Conservation (phyloP, 1,284 basidiomycete species). For the Stygiomarasmius scandens region DNA sequence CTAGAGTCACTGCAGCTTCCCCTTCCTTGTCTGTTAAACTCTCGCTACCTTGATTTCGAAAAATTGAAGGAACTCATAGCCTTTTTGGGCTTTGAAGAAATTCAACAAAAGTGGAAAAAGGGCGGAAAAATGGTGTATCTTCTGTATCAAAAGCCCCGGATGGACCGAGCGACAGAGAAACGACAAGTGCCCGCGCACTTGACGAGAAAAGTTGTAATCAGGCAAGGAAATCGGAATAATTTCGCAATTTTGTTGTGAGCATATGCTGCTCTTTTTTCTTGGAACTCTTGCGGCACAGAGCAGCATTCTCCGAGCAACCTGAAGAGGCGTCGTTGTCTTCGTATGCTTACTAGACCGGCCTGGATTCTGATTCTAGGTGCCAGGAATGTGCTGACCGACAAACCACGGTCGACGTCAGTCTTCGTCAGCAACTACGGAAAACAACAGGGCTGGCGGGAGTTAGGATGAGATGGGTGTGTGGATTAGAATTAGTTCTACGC, state of each 20-base stretch:
- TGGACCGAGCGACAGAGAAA: slow-evolving; percentile 7
- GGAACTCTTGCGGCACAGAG: no score
- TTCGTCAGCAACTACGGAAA: no score
- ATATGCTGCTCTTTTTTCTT: no score
- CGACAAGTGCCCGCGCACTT: slow-evolving; percentile 34
- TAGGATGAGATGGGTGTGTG: no score
- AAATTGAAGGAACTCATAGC: slow-evolving; percentile 62
- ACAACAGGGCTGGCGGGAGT: no score
- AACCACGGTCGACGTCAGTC: no score
- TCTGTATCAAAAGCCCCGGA: slow-evolving; percentile 66
- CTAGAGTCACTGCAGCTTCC: slow-evolving; percentile 59
- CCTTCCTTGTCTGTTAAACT: slow-evolving; percentile 80
- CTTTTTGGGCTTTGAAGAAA: slow-evolving; percentile 63
- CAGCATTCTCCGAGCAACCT: no score
- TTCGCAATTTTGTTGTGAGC: slow-evolving; percentile 58
- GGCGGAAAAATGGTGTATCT: slow-evolving; percentile 80
- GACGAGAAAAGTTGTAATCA: slow-evolving; percentile 59
- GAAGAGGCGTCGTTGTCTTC: no score
- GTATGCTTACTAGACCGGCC: no score
- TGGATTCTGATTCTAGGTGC: no score
- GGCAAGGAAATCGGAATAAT: slow-evolving; percentile 78
- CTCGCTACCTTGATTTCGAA: slow-evolving; percentile 72
- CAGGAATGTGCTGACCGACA: no score
- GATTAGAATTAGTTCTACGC: no score
- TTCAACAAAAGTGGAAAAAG: slow-evolving; percentile 61